Base-by-base conservation (phyloP, 768 basidiomycete species). In the Lactarius sp. region DNA sequence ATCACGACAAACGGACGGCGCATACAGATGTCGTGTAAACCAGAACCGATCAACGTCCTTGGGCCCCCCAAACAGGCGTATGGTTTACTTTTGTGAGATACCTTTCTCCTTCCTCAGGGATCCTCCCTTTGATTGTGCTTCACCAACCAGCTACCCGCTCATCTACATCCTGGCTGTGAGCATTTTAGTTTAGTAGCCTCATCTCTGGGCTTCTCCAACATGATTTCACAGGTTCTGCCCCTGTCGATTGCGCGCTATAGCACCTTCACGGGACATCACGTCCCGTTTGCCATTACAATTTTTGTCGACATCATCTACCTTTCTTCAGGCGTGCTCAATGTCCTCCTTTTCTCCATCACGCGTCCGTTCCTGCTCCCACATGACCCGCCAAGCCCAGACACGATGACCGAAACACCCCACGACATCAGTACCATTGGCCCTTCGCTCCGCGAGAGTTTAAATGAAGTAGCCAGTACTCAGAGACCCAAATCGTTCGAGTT, bases 271-370 rank as follows among this genome's bases (percentile, higher is more conserved):
- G 68, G 65, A 8, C 58, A 64, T 18, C 9, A 60, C 3, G 69
- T 76, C 22, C 74, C 79, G 6, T 75, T 76, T 64, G 70, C 69
- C 42, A 73, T 75, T 22, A 77, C 74, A 12, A 73, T 77, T 27
- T 73, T 79, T 54, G 72, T 75, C 13, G 77, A 74, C 39, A 69
- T 75, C 9, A 51, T 82, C 14, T 81, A 77, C 66, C 72, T 77
- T 9, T 74, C 76, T 31, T 79, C 77, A 0, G 81, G 81, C 10
- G 59, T 80, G 41, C 72, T 80, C 66, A 80, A 82, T 62, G 73
- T 77, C 33, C 22, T 27, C 22, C 61, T 78, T 47, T 73, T 82
- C 20, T 72, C 53, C 53, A 34, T 46, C 22, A 27, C 22, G 22
- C 22, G 22, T 27, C 22, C 22, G 22, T 27, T 27, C 22, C 22